A percentile compares a stretch with the other conserved stretches of the same genome.
phyloP scores from a whole-genome alignment of 2,329 filamentous ascomycete species.

The Pseudogymnoascus sp. region DNA sequence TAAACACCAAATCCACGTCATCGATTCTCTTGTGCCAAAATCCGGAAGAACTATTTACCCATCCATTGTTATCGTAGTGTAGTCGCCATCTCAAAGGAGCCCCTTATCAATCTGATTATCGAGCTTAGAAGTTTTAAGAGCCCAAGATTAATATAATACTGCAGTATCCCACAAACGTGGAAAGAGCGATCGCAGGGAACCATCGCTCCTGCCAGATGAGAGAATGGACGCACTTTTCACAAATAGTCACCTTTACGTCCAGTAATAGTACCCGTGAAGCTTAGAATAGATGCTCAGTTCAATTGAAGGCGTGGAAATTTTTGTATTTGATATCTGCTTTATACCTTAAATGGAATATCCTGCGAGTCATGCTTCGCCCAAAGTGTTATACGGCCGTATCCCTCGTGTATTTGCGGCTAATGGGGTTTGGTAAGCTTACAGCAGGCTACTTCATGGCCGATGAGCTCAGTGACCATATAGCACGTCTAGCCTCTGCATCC shows the following conservation, averaged over 20 bases:
- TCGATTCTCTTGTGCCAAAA: background rate
- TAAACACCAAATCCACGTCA: background rate
- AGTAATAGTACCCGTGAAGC: background rate
- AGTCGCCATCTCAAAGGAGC: background rate
- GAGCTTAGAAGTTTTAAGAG: background rate
- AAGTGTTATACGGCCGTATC: background rate
- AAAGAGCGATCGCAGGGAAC: background rate
- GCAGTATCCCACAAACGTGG: background rate
- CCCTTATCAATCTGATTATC: background rate
- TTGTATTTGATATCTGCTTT: background rate
- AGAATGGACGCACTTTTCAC: background rate
- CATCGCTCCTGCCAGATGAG: background rate
- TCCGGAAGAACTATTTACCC: background rate
- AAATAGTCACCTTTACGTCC: background rate
- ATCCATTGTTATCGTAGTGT: background rate
- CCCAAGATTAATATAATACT: background rate
- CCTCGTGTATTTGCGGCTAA: background rate
- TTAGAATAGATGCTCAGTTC: background rate
- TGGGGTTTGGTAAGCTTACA: background rate
- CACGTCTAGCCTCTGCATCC: background rate
- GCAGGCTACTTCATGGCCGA: background rate
- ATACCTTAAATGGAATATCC: background rate
- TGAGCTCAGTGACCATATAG: background rate
- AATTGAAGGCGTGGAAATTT: background rate
- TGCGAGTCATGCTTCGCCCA: background rate